Conservation (phyloP, 1,284 basidiomycete genomes). For the Prillingera fragicola region DNA sequence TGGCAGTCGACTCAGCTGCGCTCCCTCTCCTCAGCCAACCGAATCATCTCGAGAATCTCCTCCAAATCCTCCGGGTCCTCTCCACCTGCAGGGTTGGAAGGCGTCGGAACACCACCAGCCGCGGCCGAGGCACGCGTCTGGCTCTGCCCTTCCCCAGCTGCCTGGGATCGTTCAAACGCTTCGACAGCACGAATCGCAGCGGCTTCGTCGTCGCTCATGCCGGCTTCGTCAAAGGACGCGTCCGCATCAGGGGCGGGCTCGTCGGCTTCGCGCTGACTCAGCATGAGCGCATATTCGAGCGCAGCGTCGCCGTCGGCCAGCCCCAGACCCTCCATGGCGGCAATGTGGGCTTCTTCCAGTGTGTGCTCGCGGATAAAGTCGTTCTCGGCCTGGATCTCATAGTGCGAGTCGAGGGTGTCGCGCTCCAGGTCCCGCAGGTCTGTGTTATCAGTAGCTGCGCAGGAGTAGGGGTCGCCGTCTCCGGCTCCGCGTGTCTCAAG, state of each 20-base stretch:
- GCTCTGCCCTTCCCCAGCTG: conserved; percentile 3
- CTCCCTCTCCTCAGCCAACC: conserved; percentile 25
- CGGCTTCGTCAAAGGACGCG: not conserved
- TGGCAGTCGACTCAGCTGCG: no score
- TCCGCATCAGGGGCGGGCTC: not conserved
- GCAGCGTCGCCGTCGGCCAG: conserved; percentile 37
- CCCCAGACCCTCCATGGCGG: conserved; percentile 32
- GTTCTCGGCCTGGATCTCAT: conserved; percentile 27
- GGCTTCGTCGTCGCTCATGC: conserved; percentile 12
- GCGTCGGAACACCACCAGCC: no score
- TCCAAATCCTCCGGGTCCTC: conserved; percentile 27
- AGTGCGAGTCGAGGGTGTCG: conserved; percentile 28
- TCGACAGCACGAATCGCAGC: conserved; percentile 12
- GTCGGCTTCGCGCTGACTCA: conserved; percentile 29
- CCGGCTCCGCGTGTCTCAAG: no score
- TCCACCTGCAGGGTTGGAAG: not conserved
- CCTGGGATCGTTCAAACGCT: conserved; percentile 9
- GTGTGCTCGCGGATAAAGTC: conserved; percentile 13
- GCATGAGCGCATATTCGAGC: conserved; percentile 39
- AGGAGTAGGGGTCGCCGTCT: no score
- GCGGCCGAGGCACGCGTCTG: no score
- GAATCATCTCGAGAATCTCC: conserved; percentile 31
- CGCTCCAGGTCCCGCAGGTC: conserved; percentile 34
- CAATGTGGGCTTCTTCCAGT: conserved; percentile 21
- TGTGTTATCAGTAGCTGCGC: conserved; percentile 8